Evolutionary conservation across 306 rosid genomes (phyloP), one percentile per base, ranked within the genome.

Genomic region (Castanea mollissima): DNA sequence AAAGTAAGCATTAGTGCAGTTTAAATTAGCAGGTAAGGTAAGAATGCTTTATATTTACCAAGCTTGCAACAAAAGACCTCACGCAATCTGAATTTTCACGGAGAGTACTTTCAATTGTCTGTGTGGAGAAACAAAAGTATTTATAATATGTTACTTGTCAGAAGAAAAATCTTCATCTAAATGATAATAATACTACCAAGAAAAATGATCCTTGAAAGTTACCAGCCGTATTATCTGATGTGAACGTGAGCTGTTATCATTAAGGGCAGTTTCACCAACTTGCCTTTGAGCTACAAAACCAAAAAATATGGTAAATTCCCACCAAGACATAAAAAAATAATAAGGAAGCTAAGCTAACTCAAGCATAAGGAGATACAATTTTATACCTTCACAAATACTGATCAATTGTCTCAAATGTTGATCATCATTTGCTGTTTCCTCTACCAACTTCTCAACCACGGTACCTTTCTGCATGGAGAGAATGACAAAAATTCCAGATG

Each of bases 181-280:
- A 54, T 41, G 2, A 74, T 49, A 35, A 35, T 35, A 49, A 49
- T 13, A 49, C 20, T 34, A 81, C 35, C 56, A 76, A 71, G 32
- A 67, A 71, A 21, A 68, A 70, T 32, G 56, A 52, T 73, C 29
- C n/a, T 54, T 63, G 54, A 75, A 69, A 85, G 91, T 82, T 59
- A 96, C 98, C 97, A 96, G 85, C 79, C 99, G 89, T 83, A 96
- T 96, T 79, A 96, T 96, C 88, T 93, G 99, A 91, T 96, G 99
- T 68, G 98, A 93, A 81, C 99, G 91, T 2, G 99, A 96, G 83
- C 99, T 96, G 81, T 77, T 90, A 80, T 96, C 99, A 77, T 96
- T 96, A 51, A 96, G 87, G 71, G 99, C 98, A 72, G 99, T 96
- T 88, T 96, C 99, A 5, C 99, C 99, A 35, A 96, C 99, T 84